phyloP scores from a whole-genome alignment of 257 asterid species.

The Solanum bulbocastanum region DNA sequence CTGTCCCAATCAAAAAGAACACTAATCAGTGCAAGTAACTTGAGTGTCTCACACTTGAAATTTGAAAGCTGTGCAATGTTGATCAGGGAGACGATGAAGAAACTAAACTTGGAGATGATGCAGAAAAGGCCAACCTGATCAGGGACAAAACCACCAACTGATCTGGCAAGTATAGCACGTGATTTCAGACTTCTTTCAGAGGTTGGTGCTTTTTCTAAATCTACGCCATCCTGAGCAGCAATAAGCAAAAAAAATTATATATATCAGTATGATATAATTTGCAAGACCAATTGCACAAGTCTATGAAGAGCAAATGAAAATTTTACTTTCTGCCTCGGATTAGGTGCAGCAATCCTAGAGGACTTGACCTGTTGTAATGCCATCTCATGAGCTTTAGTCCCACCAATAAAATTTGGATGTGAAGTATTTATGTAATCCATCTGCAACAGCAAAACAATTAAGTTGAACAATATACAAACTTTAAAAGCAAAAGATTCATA shows the following conservation, averaged over 20 bases:
- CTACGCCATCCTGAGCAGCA: constrained; percentile 50
- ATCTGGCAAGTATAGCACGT: constrained; percentile 58
- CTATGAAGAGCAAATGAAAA: not conserved
- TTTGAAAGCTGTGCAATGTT: not conserved
- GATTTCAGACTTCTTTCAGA: constrained; percentile 53
- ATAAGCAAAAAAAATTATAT: not conserved
- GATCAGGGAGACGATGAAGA: not conserved
- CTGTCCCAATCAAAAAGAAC: constrained; percentile 30
- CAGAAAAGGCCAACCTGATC: constrained; percentile 49
- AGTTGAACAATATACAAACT: not conserved
- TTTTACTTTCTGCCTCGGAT: constrained; percentile 52
- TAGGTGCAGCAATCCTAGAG: constrained; percentile 31
- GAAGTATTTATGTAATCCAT: constrained; percentile 93
- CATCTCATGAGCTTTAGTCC: constrained; percentile 75
- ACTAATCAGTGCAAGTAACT: not conserved
- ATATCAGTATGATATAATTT: not conserved
- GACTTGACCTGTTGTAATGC: constrained; percentile 59
- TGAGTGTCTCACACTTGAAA: not conserved
- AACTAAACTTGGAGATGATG: not conserved
- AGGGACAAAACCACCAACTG: constrained; percentile 67
- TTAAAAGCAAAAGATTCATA: not conserved
- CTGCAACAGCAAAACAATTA: constrained; percentile 21
- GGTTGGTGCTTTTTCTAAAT: constrained; percentile 46
- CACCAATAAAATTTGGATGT: constrained; percentile 83
- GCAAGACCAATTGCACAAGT: not conserved